phyloP scores from a whole-genome alignment of 495 filamentous ascomycete genomes.

The Choiromyces venosus region DNA sequence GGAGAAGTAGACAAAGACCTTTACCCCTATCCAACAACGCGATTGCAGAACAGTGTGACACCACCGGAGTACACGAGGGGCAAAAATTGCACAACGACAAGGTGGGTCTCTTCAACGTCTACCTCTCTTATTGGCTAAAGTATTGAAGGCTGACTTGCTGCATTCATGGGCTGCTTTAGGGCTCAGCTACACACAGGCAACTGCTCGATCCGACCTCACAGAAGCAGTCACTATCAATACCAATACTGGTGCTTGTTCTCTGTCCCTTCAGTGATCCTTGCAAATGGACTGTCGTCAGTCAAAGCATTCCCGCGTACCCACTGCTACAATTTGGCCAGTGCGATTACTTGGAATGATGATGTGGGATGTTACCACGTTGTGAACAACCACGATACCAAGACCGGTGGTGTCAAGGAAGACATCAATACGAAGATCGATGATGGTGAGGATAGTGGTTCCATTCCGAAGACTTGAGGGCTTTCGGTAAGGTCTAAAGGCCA shows the following conservation, averaged over 20 bases:
- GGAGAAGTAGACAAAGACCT: not conserved
- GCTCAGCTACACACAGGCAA: no score
- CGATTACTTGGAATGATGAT: not conserved
- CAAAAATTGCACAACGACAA: constrained; percentile 5
- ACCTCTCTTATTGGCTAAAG: constrained; percentile 6
- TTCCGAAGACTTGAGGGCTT: no score
- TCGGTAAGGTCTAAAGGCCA: no score
- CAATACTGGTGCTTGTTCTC: constrained; percentile 6
- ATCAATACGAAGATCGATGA: not conserved
- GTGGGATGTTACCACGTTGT: not conserved
- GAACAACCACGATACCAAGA: constrained; percentile 4
- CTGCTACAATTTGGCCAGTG: not conserved
- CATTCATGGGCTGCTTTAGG: no score
- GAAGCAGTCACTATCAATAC: constrained; percentile 6
- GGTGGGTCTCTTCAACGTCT: constrained; percentile 12
- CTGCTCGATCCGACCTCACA: constrained; percentile 1
- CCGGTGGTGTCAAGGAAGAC: not conserved
- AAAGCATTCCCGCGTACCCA: not conserved
- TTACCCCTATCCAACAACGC: constrained; percentile 5
- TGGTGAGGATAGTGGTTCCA: constrained; percentile 4
- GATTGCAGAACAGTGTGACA: constrained; percentile 2
- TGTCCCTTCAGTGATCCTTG: constrained; percentile 6
- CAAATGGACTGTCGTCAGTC: constrained; percentile 8
- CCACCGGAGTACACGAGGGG: not conserved
- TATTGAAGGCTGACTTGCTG: constrained; percentile 13